Base-by-base conservation (phyloP, 2,329 filamentous ascomycete genomes). In the Orbilia ellipsospora region DNA sequence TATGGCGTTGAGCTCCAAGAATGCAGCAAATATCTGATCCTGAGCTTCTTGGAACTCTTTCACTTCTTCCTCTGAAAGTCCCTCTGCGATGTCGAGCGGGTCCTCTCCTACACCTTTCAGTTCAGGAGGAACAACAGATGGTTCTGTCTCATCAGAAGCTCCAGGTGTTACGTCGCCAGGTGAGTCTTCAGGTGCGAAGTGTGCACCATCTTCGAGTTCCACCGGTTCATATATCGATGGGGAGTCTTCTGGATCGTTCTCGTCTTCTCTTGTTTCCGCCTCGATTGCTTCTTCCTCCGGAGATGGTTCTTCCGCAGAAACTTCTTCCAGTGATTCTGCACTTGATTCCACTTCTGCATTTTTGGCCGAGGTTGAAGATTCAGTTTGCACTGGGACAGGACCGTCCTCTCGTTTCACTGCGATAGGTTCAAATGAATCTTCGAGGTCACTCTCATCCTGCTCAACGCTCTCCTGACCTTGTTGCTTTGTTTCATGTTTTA, bases 1-100 rank as follows among this genome's bases (percentile, higher is more conserved):
- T 12, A 75, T 26, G 15, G 44, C 18, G 18, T 61, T 69, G 1
- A 75, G 48, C 42, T 75, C 72, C 36, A 75, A 42, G 28, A 75
- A 75, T 5, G 72, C 72, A 28, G 72, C 59, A 40, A 77, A 77
- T 60, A 77, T 77, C 4, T 77, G 48, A 44, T 77, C 73, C 26
- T 77, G 73, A 26, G 73, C 65, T 55, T 61, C 42, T 31, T 77
- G 73, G 31, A 77, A 77, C 26, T 77, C 73, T 20, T 69, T 67
- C 7, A 36, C 66, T 28, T 77, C 73, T 45, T 77, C 73, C 45
- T 77, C 67, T 31, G 73, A 72, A 4, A 77, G 26, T 42, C 73
- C 73, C 52, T 77, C 73, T 8, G 57, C 65, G 1, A 72, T 18
- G 18, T 77, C 73, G 10, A 77, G 66, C 10, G 73, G 73, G 10